Evolutionary conservation across 139 green algal genomes (phyloP).

Genomic region (Chlorella sp.): DNA sequence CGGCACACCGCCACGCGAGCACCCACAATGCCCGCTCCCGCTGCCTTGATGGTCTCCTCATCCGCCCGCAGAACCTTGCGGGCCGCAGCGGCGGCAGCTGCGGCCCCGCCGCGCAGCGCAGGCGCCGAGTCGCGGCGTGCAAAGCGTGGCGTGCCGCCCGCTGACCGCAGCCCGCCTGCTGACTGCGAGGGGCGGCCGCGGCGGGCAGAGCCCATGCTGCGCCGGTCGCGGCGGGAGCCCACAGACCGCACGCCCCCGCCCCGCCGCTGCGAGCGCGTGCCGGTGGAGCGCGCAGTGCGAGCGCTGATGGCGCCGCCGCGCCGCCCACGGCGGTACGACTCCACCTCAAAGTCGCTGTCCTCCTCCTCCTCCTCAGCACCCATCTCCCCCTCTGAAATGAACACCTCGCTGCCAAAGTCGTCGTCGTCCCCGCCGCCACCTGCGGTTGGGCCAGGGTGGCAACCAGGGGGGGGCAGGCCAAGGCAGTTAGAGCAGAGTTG

Average conservation of each 20-base stretch:
- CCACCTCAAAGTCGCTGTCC: conserved; percentile 35
- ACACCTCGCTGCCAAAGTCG: conserved; percentile 35
- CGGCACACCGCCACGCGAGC: conserved; percentile 55
- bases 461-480: background rate
- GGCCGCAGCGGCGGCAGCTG: background rate
- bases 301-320: background rate
- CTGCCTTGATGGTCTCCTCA: conserved; percentile 28
- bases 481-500: too few relatives aligned
- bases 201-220: too few relatives aligned
- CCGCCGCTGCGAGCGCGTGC: too few relatives aligned
- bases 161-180: background rate
- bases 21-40: conserved; percentile 36
- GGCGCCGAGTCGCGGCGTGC: background rate
- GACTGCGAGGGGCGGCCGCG: too few relatives aligned
- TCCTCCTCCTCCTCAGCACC: conserved; percentile 18
- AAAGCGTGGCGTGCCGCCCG: background rate
- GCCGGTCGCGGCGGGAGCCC: too few relatives aligned
- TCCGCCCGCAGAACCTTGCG: conserved; percentile 27
- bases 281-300: background rate
- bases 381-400: background rate
- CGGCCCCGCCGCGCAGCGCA: background rate
- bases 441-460: background rate
- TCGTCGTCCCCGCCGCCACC: conserved; percentile 13
- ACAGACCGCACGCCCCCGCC: too few relatives aligned
- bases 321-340: conserved; percentile 5